Conservation (phyloP, 306 rosid genomes). For the Medicago lupulina region DNA sequence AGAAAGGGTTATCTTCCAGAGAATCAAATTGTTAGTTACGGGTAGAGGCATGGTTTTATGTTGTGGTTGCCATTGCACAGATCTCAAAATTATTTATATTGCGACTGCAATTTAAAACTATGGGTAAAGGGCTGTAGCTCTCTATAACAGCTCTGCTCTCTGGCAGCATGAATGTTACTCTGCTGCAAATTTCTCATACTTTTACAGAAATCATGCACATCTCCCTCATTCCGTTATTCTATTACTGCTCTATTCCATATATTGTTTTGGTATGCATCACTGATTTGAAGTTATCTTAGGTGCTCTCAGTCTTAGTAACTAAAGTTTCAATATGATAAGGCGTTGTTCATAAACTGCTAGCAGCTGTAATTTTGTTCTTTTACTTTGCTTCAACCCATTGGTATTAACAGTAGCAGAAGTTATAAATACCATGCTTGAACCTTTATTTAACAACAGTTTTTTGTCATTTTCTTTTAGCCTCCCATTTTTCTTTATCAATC, state of each 20-base stretch:
- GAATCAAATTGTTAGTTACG: too few relatives aligned
- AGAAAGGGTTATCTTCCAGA: too few relatives aligned
- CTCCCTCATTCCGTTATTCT: neutral
- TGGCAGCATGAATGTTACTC: neutral
- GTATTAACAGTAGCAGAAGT: slow-evolving; percentile 11
- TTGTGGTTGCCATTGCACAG: too few relatives aligned
- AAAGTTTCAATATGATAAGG: too few relatives aligned
- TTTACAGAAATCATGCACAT: neutral
- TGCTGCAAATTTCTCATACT: neutral
- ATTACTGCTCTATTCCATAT: neutral
- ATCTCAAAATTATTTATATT: too few relatives aligned
- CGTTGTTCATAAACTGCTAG: too few relatives aligned
- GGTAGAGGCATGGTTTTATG: too few relatives aligned
- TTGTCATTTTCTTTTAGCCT: neutral
- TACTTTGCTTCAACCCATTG: neutral
- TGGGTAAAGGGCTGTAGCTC: neutral
- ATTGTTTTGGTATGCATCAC: neutral
- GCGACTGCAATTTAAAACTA: too few relatives aligned
- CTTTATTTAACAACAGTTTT: neutral
- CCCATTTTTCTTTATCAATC: neutral
- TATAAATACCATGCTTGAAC: neutral
- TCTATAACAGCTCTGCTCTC: neutral
- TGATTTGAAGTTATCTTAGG: neutral
- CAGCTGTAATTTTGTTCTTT: too few relatives aligned
- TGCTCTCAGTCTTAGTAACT: neutral